These are phyloP conservation scores for Fabrea salina DNA, from an alignment of 169 alveolate species.

Conservation along the genomic window DNA sequence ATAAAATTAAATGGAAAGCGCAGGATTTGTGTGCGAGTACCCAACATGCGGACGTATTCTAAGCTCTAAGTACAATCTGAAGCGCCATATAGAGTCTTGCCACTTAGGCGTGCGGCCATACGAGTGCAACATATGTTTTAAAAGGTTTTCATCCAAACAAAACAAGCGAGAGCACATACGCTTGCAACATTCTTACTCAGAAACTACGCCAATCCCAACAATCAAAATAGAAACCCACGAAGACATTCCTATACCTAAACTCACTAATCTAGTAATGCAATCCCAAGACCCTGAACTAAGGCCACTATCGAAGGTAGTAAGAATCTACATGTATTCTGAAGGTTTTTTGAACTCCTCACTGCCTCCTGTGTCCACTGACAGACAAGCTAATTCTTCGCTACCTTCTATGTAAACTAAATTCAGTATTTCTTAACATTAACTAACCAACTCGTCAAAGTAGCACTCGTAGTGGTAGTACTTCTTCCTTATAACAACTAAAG, in stretches of 20 bases:
- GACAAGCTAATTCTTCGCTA: too few relatives aligned
- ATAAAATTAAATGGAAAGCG: too few relatives aligned
- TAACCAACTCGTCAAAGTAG: too few relatives aligned
- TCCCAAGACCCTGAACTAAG: constrained; percentile 20
- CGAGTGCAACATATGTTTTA: constrained; percentile 27
- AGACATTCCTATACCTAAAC: background rate
- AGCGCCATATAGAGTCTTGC: constrained; percentile 30
- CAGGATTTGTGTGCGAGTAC: background rate
- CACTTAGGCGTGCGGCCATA: constrained; percentile 33
- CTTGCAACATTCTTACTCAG: constrained; percentile 14
- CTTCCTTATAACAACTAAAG: too few relatives aligned
- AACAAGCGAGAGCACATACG: constrained; percentile 30
- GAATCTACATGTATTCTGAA: constrained; percentile 25
- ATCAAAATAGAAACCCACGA: too few relatives aligned
- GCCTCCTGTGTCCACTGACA: background rate
- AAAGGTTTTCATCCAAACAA: constrained; percentile 34
- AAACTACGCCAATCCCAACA: background rate
- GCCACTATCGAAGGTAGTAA: background rate
- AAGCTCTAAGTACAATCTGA: constrained; percentile 26
- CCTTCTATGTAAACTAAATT: too few relatives aligned
- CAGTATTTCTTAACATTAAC: too few relatives aligned
- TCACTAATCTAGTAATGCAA: background rate
- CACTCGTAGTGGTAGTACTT: too few relatives aligned
- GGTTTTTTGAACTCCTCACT: background rate
- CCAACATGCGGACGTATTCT: constrained; percentile 9